Evolutionary conservation across 2,329 filamentous ascomycete species (phyloP).

Genomic region (Beauveria scarabaeidicola): DNA sequence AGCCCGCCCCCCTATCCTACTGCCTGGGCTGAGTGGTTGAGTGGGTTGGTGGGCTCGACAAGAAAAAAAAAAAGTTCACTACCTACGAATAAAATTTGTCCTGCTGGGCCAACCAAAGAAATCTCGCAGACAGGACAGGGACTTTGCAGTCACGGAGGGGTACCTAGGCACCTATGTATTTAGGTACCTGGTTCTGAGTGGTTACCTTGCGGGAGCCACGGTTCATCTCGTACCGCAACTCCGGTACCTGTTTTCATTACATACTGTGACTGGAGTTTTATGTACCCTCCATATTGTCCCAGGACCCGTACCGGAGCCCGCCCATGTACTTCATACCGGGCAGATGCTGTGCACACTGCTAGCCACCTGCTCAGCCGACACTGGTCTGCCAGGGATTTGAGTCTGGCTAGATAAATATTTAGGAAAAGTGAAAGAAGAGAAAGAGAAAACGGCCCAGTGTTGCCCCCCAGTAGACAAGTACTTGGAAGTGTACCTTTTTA

Average conservation of each 20-base stretch:
- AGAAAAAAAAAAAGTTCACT: neutral
- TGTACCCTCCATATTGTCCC: neutral
- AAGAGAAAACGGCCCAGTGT: constrained; percentile 3
- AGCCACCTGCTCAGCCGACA: neutral
- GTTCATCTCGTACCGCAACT: neutral
- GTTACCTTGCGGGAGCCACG: neutral
- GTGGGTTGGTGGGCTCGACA: neutral
- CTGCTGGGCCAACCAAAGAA: neutral
- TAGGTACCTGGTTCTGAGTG: neutral
- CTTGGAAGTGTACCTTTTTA: neutral
- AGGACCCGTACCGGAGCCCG: neutral
- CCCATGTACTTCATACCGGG: neutral
- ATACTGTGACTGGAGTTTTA: neutral
- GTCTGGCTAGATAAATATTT: no score
- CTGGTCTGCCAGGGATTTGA: neutral
- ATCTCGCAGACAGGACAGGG: neutral
- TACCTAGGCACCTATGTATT: neutral
- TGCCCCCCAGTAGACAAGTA: neutral
- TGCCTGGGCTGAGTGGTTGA: neutral
- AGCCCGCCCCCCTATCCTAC: neutral
- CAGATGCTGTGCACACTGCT: no score
- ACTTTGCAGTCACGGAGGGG: neutral
- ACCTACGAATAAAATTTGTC: neutral
- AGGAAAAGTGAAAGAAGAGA: neutral
- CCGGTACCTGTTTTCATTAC: neutral